These are phyloP conservation scores for Coix lacrymajobi DNA, from an alignment of 176 grass and related monocot genomes.

Conservation along the genomic window DNA sequence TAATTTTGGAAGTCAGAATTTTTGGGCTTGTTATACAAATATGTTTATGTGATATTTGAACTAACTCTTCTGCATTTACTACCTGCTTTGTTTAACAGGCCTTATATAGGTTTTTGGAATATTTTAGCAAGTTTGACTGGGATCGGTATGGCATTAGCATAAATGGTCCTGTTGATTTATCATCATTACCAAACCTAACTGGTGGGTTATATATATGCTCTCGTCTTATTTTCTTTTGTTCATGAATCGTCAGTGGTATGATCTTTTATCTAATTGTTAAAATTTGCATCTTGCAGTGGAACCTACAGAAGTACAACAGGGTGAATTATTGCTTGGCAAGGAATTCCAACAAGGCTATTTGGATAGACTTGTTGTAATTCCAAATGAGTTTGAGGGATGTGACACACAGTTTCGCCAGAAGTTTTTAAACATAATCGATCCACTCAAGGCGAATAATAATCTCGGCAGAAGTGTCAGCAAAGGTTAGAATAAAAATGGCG, in stretches of 20 bases:
- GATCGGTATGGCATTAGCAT: constrained; percentile 62
- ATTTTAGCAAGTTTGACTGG: constrained; percentile 92
- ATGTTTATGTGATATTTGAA: neutral
- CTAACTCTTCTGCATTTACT: neutral
- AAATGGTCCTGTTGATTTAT: constrained; percentile 53
- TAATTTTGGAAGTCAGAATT: constrained; percentile 5
- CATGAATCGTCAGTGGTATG: neutral
- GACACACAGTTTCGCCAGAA: constrained; percentile 32
- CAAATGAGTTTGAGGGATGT: neutral
- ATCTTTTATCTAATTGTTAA: neutral
- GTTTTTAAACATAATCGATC: constrained; percentile 78
- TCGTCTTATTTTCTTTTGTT: neutral
- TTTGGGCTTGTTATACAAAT: neutral
- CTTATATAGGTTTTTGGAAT: constrained; percentile 83
- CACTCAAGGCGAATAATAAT: constrained; percentile 67
- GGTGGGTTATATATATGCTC: constrained; percentile 37
- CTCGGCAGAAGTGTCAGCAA: constrained; percentile 72
- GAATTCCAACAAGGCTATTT: constrained; percentile 22
- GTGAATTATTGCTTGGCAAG: constrained; percentile 39
- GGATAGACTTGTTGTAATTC: constrained; percentile 39
- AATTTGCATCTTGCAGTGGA: constrained; percentile 41
- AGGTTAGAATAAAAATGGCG: constrained; percentile 34
- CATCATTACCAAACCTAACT: constrained; percentile 31
- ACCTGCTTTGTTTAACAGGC: constrained; percentile 44
- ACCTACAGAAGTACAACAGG: constrained; percentile 15